Base-by-base conservation (phyloP, 2,329 filamentous ascomycete species). In the Claviceps capensis region DNA sequence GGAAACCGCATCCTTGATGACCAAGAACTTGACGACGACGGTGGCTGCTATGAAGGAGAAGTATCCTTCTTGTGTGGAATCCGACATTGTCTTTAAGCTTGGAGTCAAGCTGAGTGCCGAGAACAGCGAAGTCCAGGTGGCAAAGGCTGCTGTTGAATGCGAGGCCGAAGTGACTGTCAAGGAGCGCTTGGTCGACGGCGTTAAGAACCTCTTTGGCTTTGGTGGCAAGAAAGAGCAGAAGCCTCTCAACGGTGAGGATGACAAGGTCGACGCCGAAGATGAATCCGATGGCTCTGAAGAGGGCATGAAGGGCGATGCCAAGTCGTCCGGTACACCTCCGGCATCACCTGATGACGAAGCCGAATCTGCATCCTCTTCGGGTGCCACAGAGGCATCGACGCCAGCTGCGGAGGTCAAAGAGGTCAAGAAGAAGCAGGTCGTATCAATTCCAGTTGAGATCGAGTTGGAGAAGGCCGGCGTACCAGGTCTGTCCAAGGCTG, bases 201-300 rank as follows among this genome's bases (percentile, higher is more conserved):
- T 97, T 58, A 98, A 98, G 76, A 94, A 90, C 57, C 79, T 96
- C 56, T 94, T 98, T 63, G 93, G 93, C 5, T 90, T 97, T 64
- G 93, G 91, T 26, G 45, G 51, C n/a, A 86, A 86, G 62, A 95
- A 95, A 70, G 85, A 86, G 36, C 86, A 91, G 52, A 86, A 95
- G 68, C 74, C 77, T 5, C 65, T 95, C 37, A 77, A 79, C 54
- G 85, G 83, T 48, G 85, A 84, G 47, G 74, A 72, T 22, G 79
- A 76, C 51, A 73, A 66, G n/a, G 62, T 61, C 7, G 66, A 63
- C 17, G 4, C 9, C 30, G 62, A 62, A 4, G 67, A 69, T 30
- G 59, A 52, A 67, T 64, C 30, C 4, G 61, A 65, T 34, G 62
- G 60, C 4, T 62, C 63, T 1, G 60, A 65, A 41, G 72, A 75